These are phyloP conservation scores for Cicer yamashitae DNA, from an alignment of 306 rosid species.

Conservation along the genomic window DNA sequence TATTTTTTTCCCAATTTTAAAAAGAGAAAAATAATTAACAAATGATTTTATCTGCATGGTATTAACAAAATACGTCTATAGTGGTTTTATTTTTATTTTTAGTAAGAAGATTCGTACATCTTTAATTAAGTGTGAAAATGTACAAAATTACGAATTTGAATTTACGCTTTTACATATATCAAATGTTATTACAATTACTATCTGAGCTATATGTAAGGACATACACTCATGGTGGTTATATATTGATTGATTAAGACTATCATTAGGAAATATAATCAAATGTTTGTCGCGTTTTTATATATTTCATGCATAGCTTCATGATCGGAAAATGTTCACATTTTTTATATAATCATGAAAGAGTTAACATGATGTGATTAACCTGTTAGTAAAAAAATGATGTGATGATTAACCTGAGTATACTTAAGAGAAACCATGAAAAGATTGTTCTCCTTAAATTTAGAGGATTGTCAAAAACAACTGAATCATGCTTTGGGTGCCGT, in stretches of 20 bases:
- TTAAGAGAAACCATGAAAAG: conserved; percentile 40
- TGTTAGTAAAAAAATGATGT: no score
- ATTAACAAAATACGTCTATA: neutral
- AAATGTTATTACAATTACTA: no score
- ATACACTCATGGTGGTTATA: no score
- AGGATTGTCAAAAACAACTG: conserved; percentile 37
- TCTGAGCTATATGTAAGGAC: no score
- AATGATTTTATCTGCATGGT: neutral
- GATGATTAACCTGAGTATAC: neutral
- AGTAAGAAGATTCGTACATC: no score
- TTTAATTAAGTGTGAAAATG: no score
- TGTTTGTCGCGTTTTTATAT: neutral
- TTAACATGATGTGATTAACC: neutral
- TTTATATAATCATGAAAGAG: neutral
- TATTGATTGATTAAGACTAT: no score
- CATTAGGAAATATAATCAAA: conserved; percentile 9
- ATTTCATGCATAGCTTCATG: conserved; percentile 7
- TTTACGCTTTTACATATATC: no score
- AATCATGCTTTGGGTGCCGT: conserved; percentile 43
- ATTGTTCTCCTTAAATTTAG: conserved; percentile 44
- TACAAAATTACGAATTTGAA: no score
- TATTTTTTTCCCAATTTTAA: neutral
- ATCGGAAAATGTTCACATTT: neutral
- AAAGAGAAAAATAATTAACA: neutral
- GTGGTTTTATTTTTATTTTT: neutral